A percentile compares a stretch with the other conserved stretches of the same genome.
Conservation (phyloP, 2,329 filamentous ascomycete species). For the Teratosphaeria gauchensis region DNA sequence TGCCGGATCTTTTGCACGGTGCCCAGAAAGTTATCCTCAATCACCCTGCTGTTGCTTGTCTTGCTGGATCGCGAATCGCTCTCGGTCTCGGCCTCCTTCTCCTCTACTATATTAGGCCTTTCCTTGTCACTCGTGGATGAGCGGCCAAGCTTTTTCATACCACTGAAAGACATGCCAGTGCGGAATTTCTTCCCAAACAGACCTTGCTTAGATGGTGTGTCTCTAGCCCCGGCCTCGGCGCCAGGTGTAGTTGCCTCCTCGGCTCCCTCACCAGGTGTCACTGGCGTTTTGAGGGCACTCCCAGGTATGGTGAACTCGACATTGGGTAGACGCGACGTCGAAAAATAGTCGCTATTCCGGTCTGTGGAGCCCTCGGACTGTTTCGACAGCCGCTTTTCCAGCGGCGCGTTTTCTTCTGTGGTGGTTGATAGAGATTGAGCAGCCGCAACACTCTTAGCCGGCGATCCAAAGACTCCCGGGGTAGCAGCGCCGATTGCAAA, state of each 20-base stretch:
- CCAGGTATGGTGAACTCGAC: constrained; percentile 25
- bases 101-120: constrained; percentile 57
- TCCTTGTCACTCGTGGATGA: constrained; percentile 55
- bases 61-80: constrained; percentile 50
- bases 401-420: constrained; percentile 32
- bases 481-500: constrained; percentile 59
- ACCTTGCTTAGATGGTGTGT: constrained; percentile 32
- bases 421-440: constrained; percentile 23
- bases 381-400: constrained; percentile 49
- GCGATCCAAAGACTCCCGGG: constrained; percentile 23
- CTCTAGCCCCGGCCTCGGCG: constrained; percentile 50
- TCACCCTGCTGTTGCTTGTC: constrained; percentile 55
- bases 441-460: constrained; percentile 21
- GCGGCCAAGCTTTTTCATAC: constrained; percentile 73
- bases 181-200: constrained; percentile 79
- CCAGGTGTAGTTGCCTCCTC: constrained; percentile 29
- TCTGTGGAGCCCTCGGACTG: constrained; percentile 53
- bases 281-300: constrained; percentile 15
- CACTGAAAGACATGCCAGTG: constrained; percentile 56
- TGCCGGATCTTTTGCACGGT: constrained; percentile 62
- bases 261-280: constrained; percentile 21
- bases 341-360: constrained; percentile 65
- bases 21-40: constrained; percentile 66
- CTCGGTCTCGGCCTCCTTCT: constrained; percentile 55
- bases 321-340: constrained; percentile 45